Base-by-base conservation (phyloP, 257 asterid genomes). In the Echites panduratus region DNA sequence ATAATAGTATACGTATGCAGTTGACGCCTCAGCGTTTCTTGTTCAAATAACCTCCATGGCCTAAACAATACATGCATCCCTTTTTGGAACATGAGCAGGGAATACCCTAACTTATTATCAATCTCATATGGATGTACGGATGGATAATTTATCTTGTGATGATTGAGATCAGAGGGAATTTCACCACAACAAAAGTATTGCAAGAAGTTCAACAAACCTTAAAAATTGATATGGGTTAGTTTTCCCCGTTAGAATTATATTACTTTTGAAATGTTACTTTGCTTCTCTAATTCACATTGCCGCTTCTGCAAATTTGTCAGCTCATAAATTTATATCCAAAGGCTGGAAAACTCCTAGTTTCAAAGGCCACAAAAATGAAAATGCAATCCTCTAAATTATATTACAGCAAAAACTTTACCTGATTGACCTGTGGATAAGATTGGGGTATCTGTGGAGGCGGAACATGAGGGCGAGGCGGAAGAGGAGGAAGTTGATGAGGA, bases 401-500 rank as follows among this genome's bases (percentile, higher is more conserved):
- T 19, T 11, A 35, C n/a, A 32, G 44, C 44, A 16, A 35, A 32
- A 62, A 73, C 64, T 45, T 65, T 68, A 80, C 84, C 80, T 81
- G 82, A 75, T 75, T 71, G 57, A 80, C 91, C 84, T 85, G 96
- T 70, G 90, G 72, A 68, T 84, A 85, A 68, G 91, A 61, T 43
- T 85, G 96, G 44, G 88, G 86, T 65, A 44, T 73, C 67, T 80
- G 84, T 73, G 80, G 89, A 22, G 80, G 63, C 53, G 66, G 75
- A 70, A 29, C 54, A 70, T 72, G 72, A 53, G 89, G 95, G 65
- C 89, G 77, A 26, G 93, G 89, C 27, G 91, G 96, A 53, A 85
- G 86, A 64, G 82, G 68, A 53, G 73, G 27, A n/a, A 52, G 76
- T 22, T 75, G 70, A 64, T 53, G 76, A 41, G 62, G 71, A 56